Conservation (phyloP, 495 filamentous ascomycete species). For the Xylaria flabelliformis region DNA sequence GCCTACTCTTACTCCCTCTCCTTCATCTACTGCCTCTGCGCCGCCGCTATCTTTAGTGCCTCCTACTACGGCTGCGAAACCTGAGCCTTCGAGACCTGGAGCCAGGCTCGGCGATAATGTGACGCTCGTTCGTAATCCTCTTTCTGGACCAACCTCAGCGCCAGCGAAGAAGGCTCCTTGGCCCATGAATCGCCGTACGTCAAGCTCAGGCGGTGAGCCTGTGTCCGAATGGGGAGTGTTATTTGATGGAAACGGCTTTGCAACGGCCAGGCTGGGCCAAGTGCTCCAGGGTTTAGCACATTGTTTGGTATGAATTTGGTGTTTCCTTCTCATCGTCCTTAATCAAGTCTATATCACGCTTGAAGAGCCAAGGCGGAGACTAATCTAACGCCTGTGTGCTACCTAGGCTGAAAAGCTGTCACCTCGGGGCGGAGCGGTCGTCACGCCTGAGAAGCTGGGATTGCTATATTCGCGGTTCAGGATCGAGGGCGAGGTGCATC, state of each 20-base stretch:
- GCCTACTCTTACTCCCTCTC: constrained; percentile 1
- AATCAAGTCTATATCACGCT: not conserved
- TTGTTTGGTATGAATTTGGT: constrained; percentile 67
- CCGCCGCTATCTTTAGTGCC: not conserved
- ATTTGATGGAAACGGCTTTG: constrained; percentile 70
- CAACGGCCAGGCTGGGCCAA: constrained; percentile 71
- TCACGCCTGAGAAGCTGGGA: constrained; percentile 80
- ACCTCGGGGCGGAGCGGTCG: constrained; percentile 62
- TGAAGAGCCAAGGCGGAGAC: not conserved
- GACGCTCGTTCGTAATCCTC: not conserved
- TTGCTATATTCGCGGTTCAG: constrained; percentile 74
- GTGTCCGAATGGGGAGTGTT: constrained; percentile 73
- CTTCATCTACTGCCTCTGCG: constrained; percentile 6
- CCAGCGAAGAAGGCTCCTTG: constrained; percentile 23
- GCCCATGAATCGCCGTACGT: constrained; percentile 20
- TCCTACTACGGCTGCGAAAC: not conserved
- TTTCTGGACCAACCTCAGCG: constrained; percentile 30
- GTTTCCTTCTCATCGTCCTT: not conserved
- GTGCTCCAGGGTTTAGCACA: constrained; percentile 79
- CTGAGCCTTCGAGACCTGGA: constrained; percentile 5
- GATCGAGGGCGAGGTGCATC: constrained; percentile 63
- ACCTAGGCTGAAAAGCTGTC: constrained; percentile 26
- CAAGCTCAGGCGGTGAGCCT: constrained; percentile 15
- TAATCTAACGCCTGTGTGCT: constrained; percentile 31
- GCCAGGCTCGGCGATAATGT: constrained; percentile 20